Evolutionary conservation across 768 basidiomycete genomes (phyloP), one percentile per base, ranked within the genome.

Genomic region (Kwoniella sp.): DNA sequence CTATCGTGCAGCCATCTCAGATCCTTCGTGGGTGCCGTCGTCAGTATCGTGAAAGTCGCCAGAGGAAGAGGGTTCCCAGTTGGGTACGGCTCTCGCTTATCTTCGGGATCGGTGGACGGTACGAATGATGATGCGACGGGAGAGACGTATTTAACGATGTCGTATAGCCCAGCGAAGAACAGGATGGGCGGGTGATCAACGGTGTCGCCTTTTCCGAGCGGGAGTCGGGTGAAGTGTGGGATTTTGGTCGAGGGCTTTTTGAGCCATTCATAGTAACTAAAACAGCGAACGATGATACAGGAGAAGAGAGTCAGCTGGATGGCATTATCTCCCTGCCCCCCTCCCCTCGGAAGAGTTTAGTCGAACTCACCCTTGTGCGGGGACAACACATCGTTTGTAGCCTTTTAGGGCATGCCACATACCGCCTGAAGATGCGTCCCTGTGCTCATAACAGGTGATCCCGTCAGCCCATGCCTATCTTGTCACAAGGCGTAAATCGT

Each of bases 221-320:
- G 77, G 2, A 77, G 74, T 73, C 88, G 90, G 38, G 86, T 88
- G 72, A 92, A 93, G 76, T 95, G 87, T 0, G 94, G 92, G 0
- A 91, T 74, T 70, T 90, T 90, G 47, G 86, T 84, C 74, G 88
- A 90, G 57, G 88, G 90, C 66, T 71, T 73, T 77, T 87, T 89
- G 47, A 91, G 84, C 95, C 95, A 97, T 81, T 99, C 95, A 77
- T 92, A 97, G 79, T 96, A 96, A 30, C 92, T 92, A 17, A 23
- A 3, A 4, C n/a, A 26, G 23, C n/a, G n/a, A n/a, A n/a, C n/a
- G n/a, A n/a, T n/a, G n/a, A n/a, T 4, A 22, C 29, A 31, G 26
- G 4, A 26, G 22, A 23, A 20, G 30, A 31, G 26, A 34, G 55
- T 34, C n/a, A n/a, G n/a, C n/a, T n/a, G n/a, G n/a, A n/a, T n/a